A percentile compares a stretch with the other conserved stretches of the same genome.
phyloP scores from a whole-genome alignment of 176 grass and related monocot species.

The Rhynchospora breviuscula region DNA sequence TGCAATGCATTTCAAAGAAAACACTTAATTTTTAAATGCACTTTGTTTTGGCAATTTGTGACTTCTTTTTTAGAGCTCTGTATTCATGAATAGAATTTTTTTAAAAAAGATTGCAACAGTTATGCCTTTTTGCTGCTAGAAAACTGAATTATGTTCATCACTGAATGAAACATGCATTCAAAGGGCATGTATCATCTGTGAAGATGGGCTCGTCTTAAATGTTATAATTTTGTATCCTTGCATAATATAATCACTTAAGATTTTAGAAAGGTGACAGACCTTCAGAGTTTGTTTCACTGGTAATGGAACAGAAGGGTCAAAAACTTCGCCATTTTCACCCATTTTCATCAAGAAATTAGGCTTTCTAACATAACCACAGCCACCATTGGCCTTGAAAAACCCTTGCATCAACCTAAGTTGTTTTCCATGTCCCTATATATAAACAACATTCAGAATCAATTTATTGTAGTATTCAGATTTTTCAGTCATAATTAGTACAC shows the following conservation, averaged over 20 bases:
- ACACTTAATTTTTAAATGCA: not conserved
- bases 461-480: not conserved
- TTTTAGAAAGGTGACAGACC: slow-evolving; percentile 31
- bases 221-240: not conserved
- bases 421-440: slow-evolving; percentile 64
- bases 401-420: slow-evolving; percentile 87
- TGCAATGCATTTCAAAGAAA: not conserved
- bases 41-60: not conserved
- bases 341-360: slow-evolving; percentile 65
- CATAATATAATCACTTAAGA: not conserved
- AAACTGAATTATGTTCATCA: not conserved
- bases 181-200: no score
- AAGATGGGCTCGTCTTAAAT: not conserved
- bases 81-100: not conserved
- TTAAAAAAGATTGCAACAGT: not conserved
- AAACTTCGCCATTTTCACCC: slow-evolving; percentile 51
- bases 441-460: not conserved
- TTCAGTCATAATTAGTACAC: not conserved
- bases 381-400: slow-evolving; percentile 82
- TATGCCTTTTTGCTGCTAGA: not conserved
- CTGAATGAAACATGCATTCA: no score
- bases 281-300: slow-evolving; percentile 74
- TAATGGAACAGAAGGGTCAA: slow-evolving; percentile 55
- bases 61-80: not conserved
- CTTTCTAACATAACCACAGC: slow-evolving; percentile 83